Evolutionary conservation across 345 rosid species (phyloP).

Genomic region (Corymbia maculata): DNA sequence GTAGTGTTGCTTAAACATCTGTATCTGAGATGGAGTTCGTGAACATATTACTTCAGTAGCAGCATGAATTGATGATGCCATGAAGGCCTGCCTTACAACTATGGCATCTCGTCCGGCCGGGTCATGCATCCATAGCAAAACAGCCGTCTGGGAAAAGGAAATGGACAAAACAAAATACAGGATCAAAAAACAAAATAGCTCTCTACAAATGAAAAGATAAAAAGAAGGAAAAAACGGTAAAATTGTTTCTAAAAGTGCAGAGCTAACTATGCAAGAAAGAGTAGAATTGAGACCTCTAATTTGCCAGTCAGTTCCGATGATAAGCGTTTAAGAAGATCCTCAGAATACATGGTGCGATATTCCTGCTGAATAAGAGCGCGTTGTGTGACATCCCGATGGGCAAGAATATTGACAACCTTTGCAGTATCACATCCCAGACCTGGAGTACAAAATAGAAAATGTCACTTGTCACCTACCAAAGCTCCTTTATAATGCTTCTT

Average conservation of each 20-base stretch:
- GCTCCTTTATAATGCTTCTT: neutral
- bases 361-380: conserved; percentile 48
- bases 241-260: neutral
- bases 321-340: conserved; percentile 37
- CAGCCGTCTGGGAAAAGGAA: conserved; percentile 30
- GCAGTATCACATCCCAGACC: conserved; percentile 55
- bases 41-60: conserved; percentile 61
- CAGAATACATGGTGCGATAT: conserved; percentile 34
- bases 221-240: neutral
- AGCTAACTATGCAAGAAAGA: neutral
- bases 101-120: conserved; percentile 62
- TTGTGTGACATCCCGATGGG: conserved; percentile 57
- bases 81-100: conserved; percentile 25
- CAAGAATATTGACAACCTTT: conserved; percentile 43
- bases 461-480: neutral
- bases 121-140: conserved; percentile 61
- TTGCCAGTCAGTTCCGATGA: conserved; percentile 50
- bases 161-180: neutral
- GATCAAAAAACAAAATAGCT: neutral
- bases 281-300: conserved; percentile 30
- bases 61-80: neutral
- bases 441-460: neutral
- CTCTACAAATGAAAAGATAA: neutral
- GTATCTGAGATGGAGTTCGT: conserved; percentile 59
- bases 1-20: conserved; percentile 45